A percentile compares a stretch with the other conserved stretches of the same genome.
These are phyloP conservation scores for Neoscytalidium dimidiatum DNA, from an alignment of 2,329 filamentous ascomycete species.

Conservation along the genomic window DNA sequence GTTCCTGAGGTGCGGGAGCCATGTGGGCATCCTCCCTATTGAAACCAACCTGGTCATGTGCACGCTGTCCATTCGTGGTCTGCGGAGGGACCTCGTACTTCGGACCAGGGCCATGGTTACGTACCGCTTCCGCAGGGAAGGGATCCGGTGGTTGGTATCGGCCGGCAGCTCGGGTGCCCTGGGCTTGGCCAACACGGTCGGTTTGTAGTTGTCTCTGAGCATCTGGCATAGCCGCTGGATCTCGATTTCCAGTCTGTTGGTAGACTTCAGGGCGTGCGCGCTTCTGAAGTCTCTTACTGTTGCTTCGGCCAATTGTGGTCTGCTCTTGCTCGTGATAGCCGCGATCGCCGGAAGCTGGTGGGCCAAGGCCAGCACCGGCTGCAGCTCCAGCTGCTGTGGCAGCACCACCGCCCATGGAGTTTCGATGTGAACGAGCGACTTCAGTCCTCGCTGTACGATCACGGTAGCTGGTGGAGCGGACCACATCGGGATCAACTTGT, in stretches of 20 bases:
- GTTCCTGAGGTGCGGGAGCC: conserved; percentile 26
- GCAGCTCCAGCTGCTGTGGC: not conserved
- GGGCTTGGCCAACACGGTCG: conserved; percentile 39
- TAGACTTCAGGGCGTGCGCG: conserved; percentile 23
- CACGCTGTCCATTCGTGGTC: conserved; percentile 36
- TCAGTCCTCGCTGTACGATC: conserved; percentile 30
- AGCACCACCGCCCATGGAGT: conserved; percentile 1
- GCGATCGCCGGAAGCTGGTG: conserved; percentile 32
- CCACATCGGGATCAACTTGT: not conserved
- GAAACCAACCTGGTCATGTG: conserved; percentile 45
- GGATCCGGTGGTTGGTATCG: conserved; percentile 39
- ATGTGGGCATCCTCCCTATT: conserved; percentile 27
- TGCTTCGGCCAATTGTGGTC: conserved; percentile 34
- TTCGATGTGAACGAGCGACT: conserved; percentile 13
- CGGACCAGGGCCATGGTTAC: conserved; percentile 27
- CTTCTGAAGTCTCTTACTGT: conserved; percentile 36
- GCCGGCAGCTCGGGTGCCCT: conserved; percentile 34
- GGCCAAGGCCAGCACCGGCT: conserved; percentile 32
- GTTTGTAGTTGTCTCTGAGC: conserved; percentile 41
- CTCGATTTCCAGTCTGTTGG: not conserved
- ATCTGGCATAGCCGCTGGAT: conserved; percentile 22
- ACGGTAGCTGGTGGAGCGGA: conserved; percentile 29
- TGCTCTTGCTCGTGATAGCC: conserved; percentile 24
- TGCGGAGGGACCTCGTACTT: conserved; percentile 39
- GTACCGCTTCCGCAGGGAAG: conserved; percentile 31